phyloP scores from a whole-genome alignment of 2,329 filamentous ascomycete genomes.

The Beauveria brongniartii region DNA sequence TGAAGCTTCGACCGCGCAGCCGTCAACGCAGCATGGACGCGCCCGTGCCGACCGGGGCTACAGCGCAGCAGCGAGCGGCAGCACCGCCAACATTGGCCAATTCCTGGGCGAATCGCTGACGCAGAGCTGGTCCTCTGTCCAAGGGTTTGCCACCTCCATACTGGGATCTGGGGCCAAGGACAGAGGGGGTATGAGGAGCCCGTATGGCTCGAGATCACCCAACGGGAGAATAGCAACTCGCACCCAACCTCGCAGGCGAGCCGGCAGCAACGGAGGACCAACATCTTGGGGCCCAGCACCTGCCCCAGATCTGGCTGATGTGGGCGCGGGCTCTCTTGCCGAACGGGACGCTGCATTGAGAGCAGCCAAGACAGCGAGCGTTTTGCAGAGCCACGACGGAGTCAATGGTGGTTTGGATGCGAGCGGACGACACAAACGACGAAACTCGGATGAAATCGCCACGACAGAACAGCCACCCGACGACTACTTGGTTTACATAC shows the following conservation, averaged over 20 bases:
- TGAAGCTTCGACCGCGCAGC: conserved; percentile 21
- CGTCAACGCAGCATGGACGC: neutral
- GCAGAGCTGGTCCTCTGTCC: conserved; percentile 47
- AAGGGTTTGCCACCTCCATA: conserved; percentile 42
- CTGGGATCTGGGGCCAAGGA: conserved; percentile 22
- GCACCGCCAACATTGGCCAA: conserved; percentile 29
- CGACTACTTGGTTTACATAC: conserved; percentile 82
- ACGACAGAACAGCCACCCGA: conserved; percentile 50
- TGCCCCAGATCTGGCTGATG: conserved; percentile 38
- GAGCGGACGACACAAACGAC: conserved; percentile 51
- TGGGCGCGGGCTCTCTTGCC: conserved; percentile 45
- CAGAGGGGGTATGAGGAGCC: conserved; percentile 1
- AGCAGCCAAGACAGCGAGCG: conserved; percentile 48
- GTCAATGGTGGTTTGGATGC: conserved; percentile 51
- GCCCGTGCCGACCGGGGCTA: neutral
- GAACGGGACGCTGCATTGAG: conserved; percentile 47
- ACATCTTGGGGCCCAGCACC: conserved; percentile 43
- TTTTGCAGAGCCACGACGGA: conserved; percentile 53
- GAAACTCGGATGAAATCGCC: conserved; percentile 58
- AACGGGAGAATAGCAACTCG: conserved; percentile 5
- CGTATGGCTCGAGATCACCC: conserved; percentile 6
- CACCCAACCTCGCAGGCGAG: conserved; percentile 16
- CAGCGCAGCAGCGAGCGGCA: conserved; percentile 16
- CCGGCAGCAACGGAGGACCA: conserved; percentile 13
- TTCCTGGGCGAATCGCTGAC: conserved; percentile 44